These are phyloP conservation scores for Cruciata laevipes DNA, from an alignment of 257 asterid genomes.

Conservation along the genomic window DNA sequence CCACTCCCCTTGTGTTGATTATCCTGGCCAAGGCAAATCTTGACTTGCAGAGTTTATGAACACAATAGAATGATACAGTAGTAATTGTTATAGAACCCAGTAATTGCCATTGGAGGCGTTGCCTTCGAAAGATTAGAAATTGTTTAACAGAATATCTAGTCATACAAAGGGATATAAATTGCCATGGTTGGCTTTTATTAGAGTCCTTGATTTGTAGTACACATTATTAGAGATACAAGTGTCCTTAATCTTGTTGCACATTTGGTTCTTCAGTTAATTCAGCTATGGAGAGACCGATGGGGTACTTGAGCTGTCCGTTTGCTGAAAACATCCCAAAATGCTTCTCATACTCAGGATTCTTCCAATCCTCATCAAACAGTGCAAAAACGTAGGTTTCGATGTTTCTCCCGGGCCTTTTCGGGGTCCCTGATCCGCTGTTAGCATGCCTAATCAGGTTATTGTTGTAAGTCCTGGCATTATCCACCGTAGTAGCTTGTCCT, in stretches of 20 bases:
- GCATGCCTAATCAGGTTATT: background rate
- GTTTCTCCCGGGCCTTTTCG: background rate
- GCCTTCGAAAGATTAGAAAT: too few relatives aligned
- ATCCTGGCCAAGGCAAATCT: too few relatives aligned
- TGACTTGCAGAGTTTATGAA: too few relatives aligned
- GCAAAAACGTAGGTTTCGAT: background rate
- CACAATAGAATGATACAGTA: too few relatives aligned
- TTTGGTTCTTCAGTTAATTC: background rate
- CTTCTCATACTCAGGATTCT: constrained; percentile 16
- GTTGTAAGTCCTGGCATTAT: background rate
- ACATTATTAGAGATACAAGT: background rate
- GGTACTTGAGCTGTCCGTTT: constrained; percentile 15
- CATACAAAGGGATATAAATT: too few relatives aligned
- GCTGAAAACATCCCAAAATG: constrained; percentile 28
- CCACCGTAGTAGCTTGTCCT: background rate
- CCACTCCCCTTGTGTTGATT: too few relatives aligned
- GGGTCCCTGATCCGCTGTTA: background rate
- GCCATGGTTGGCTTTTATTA: background rate
- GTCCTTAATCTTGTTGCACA: background rate
- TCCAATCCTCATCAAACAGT: background rate
- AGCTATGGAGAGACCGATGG: constrained; percentile 5
- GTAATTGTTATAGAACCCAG: too few relatives aligned
- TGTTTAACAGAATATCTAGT: too few relatives aligned
- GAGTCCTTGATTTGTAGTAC: background rate
- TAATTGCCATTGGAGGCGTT: too few relatives aligned